Conservation (phyloP, 306 rosid genomes). For the Quercus variabilis region DNA sequence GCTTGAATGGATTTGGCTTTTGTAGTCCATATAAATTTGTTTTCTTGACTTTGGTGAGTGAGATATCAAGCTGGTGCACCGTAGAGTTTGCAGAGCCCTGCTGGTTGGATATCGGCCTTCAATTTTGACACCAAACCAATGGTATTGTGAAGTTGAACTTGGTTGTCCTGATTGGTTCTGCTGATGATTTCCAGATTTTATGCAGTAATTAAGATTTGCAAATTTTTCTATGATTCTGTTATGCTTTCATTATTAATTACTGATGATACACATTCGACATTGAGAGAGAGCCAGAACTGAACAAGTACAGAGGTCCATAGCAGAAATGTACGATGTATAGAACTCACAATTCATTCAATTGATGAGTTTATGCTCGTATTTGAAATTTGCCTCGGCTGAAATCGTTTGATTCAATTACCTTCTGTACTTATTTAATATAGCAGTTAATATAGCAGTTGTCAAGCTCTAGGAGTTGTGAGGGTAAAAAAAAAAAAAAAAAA, state of each 20-base stretch:
- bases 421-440: background rate
- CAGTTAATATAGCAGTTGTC: background rate
- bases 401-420: background rate
- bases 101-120: slow-evolving; percentile 18
- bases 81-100: background rate
- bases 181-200: slow-evolving; percentile 1
- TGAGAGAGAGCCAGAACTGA: background rate
- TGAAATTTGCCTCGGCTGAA: background rate
- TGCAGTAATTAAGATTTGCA: background rate
- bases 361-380: background rate
- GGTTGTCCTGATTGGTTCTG: slow-evolving; percentile 3
- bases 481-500: background rate
- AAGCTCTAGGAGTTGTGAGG: background rate
- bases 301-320: slow-evolving; percentile 4
- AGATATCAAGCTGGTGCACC: background rate
- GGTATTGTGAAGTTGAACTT: slow-evolving; percentile 16
- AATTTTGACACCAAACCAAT: background rate
- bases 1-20: slow-evolving; percentile 15
- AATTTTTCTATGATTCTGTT: background rate
- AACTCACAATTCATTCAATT: background rate
- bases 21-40: slow-evolving; percentile 2
- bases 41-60: slow-evolving; percentile 5
- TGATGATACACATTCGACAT: background rate
- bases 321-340: background rate
- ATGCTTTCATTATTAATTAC: background rate